Conservation (phyloP, 2,329 filamentous ascomycete genomes). For the Cercospora sojina region DNA sequence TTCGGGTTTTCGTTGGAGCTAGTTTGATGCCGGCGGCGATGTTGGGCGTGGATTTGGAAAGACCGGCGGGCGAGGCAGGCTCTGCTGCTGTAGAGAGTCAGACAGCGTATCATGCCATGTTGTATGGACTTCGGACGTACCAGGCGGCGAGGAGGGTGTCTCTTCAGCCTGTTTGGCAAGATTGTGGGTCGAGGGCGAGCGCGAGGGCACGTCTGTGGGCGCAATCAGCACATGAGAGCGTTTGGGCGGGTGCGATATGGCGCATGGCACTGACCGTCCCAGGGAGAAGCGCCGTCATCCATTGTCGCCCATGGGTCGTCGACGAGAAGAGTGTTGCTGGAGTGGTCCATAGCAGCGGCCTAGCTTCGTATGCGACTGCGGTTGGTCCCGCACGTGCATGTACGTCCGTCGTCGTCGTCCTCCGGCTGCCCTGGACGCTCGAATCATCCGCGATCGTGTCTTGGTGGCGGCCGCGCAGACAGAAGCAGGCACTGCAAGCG, state of each 20-base stretch:
- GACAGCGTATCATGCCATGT: background rate
- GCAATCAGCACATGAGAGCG: background rate
- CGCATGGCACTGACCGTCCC: constrained; percentile 32
- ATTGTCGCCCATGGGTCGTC: constrained; percentile 31
- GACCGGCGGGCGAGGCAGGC: constrained; percentile 17
- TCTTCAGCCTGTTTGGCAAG: constrained; percentile 42
- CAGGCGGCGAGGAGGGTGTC: constrained; percentile 5
- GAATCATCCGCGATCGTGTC: background rate
- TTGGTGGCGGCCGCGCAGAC: background rate
- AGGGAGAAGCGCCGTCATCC: constrained; percentile 38
- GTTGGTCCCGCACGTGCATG: constrained; percentile 2
- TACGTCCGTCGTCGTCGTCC: background rate
- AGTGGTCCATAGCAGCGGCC: background rate
- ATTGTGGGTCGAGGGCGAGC: constrained; percentile 44
- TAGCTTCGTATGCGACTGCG: background rate
- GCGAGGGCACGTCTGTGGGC: constrained; percentile 49
- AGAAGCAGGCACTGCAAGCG: background rate
- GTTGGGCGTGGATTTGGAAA: constrained; percentile 25
- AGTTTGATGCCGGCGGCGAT: constrained; percentile 31
- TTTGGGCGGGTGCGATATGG: background rate
- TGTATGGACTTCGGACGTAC: constrained; percentile 14
- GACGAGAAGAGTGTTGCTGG: constrained; percentile 15
- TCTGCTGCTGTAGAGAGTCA: constrained; percentile 10
- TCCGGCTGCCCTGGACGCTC: background rate
- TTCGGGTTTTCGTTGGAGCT: constrained; percentile 45